phyloP scores from a whole-genome alignment of 352 stramenopile species.

The Pythium myriotylum region DNA sequence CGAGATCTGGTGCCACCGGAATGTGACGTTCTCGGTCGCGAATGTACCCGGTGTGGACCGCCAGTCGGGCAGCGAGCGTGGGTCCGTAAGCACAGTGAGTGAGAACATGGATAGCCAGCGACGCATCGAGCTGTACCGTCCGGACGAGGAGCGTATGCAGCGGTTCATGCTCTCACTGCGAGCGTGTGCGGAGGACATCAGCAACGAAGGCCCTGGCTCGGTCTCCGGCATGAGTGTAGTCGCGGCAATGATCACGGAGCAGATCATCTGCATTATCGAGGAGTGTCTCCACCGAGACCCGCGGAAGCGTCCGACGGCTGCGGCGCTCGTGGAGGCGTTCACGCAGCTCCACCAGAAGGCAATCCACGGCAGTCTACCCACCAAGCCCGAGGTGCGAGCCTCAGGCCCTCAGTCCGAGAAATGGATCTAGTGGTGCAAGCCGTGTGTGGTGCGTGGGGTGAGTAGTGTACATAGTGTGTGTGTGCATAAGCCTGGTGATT shows the following conservation, averaged over 20 bases:
- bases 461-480: neutral
- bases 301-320: conserved; percentile 49
- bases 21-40: conserved; percentile 36
- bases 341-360: conserved; percentile 11
- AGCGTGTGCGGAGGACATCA: conserved; percentile 18
- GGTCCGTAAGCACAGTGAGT: conserved; percentile 1
- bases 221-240: conserved; percentile 35
- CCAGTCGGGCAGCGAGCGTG: conserved; percentile 5
- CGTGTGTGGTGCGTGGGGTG: neutral
- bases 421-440: neutral
- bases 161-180: conserved; percentile 58
- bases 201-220: conserved; percentile 9
- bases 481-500: too few relatives aligned
- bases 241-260: conserved; percentile 42
- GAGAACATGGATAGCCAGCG: conserved; percentile 12
- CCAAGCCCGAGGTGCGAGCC: conserved; percentile 2
- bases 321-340: conserved; percentile 12
- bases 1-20: conserved; percentile 58
- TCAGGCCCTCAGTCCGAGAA: neutral
- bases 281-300: conserved; percentile 65
- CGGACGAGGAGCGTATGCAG: conserved; percentile 41
- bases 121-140: conserved; percentile 8
- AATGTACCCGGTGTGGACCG: conserved; percentile 28
- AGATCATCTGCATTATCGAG: conserved; percentile 47
- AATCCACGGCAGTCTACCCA: conserved; percentile 4